Conservation (phyloP, 345 rosid species). For the Conringia planisiliqua region DNA sequence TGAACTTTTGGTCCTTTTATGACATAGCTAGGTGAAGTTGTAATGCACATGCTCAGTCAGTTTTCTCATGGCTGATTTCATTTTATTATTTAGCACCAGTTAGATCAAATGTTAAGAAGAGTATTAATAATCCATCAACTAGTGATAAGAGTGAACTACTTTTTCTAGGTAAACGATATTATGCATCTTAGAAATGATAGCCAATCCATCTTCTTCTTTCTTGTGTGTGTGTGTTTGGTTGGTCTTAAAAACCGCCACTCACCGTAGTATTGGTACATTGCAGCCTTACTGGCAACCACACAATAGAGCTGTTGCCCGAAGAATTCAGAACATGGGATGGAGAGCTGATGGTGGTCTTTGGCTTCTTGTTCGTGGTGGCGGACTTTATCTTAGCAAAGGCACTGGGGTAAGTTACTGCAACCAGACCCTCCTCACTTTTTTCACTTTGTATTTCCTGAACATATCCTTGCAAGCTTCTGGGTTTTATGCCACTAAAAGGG, state of each 20-base stretch:
- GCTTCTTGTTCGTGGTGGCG: constrained; percentile 98
- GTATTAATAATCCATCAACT: too few relatives aligned
- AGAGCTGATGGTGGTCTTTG: constrained; percentile 98
- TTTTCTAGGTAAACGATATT: neutral
- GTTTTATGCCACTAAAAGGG: neutral
- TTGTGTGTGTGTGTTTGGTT: constrained; percentile 4
- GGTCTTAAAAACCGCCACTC: neutral
- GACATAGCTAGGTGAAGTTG: neutral
- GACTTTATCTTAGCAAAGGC: constrained; percentile 96
- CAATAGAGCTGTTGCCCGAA: constrained; percentile 92
- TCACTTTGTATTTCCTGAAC: neutral
- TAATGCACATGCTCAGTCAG: neutral
- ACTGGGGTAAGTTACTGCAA: constrained; percentile 58
- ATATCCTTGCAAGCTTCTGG: neutral
- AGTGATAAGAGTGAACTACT: neutral
- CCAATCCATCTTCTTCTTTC: neutral
- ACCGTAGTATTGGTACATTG: constrained; percentile 7
- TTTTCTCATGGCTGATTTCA: neutral
- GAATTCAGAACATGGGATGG: constrained; percentile 99
- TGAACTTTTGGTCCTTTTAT: neutral
- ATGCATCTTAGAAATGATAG: neutral
- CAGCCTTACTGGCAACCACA: constrained; percentile 98
- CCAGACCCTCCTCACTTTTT: neutral
- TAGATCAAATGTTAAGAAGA: neutral
- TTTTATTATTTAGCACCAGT: neutral